Evolutionary conservation across 345 rosid species (phyloP), one percentile per base, ranked within the genome.

Genomic region (Raphanus raphanistrum): DNA sequence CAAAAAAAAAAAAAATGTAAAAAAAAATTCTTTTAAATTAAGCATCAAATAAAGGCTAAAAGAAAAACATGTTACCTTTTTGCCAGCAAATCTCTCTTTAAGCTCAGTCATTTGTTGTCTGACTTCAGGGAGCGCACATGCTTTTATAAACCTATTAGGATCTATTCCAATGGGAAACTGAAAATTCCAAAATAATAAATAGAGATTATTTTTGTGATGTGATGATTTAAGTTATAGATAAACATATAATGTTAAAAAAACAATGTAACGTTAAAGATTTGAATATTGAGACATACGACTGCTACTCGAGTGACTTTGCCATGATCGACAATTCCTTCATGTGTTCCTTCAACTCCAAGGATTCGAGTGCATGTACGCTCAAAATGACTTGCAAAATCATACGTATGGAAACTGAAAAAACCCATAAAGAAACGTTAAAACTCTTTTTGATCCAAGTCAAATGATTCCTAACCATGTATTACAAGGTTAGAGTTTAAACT

Each of bases 111-210:
- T 87, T 81, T 90, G 90, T 12, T 81, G 87, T 85, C 72, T 89
- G 75, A 89, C 94, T 67, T 58, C 71, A 71, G 78, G 82, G 70
- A 81, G 69, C 41, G 86, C 85, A 60, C 92, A 89, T 61, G 98
- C 92, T 69, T 84, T 81, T 63, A 76, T 85, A 77, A 94, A 92
- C 52, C 96, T 86, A 0, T 86, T 87, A 6, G 96, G 90, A 83
- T 94, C 98, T 81, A 94, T 94, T 72, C 98, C 97, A 74, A 94
- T 92, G 55, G 98, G 98, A 80, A 94, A 92, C 98, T 94, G 86
- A 60, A 70, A n/a, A 55, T 21, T 15, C 62, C 55, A 59, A n/a
- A 65, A 45, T 16, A 7, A 15, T 21, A 41, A 3, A 11, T 3
- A 45, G 33, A 16, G 26, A 31, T 43, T 62, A 48, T 4, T 62